Evolutionary conservation across 352 stramenopile genomes (phyloP).

Genomic region (Globisporangium takayamanum): DNA sequence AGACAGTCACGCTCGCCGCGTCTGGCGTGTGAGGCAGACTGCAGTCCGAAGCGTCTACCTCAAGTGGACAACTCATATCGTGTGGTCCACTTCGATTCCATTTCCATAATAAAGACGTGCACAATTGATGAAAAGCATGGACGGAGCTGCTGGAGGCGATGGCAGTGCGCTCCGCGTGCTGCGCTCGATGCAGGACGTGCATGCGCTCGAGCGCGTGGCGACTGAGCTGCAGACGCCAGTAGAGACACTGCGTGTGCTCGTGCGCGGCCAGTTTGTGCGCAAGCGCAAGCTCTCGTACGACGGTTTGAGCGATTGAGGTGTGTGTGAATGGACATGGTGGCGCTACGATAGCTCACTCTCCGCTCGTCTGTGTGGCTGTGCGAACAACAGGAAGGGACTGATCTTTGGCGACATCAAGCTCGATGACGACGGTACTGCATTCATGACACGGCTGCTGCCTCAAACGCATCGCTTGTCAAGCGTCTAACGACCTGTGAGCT

Average conservation of each 20-base stretch:
- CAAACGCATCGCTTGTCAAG: not conserved
- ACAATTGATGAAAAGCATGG: not conserved
- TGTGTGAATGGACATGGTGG: constrained; percentile 4
- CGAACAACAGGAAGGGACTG: constrained; percentile 50
- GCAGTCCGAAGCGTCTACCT: not conserved
- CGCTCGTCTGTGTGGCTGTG: not conserved
- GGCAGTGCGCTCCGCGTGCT: constrained; percentile 2
- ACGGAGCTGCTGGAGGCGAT: not conserved
- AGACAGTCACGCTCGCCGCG: constrained; percentile 3
- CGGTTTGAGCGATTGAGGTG: not conserved
- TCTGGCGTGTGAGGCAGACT: not conserved
- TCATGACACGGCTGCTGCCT: not conserved
- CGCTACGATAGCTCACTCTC: not conserved
- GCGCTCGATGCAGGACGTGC: constrained; percentile 9
- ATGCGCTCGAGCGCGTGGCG: constrained; percentile 3
- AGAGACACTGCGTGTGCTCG: constrained; percentile 18
- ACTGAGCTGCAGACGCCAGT: not conserved
- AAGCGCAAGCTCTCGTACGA: constrained; percentile 82
- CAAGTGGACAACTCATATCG: not conserved
- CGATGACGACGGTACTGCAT: constrained; percentile 48
- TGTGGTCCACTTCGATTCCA: no score
- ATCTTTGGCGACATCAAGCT: constrained; percentile 80
- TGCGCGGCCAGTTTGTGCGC: constrained; percentile 65
- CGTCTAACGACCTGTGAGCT: not conserved
- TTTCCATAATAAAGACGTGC: no score